A percentile compares a stretch with the other conserved stretches of the same genome.
These are phyloP conservation scores for Helicocarpus griseus DNA, from an alignment of 2,329 filamentous ascomycete species.

Conservation along the genomic window DNA sequence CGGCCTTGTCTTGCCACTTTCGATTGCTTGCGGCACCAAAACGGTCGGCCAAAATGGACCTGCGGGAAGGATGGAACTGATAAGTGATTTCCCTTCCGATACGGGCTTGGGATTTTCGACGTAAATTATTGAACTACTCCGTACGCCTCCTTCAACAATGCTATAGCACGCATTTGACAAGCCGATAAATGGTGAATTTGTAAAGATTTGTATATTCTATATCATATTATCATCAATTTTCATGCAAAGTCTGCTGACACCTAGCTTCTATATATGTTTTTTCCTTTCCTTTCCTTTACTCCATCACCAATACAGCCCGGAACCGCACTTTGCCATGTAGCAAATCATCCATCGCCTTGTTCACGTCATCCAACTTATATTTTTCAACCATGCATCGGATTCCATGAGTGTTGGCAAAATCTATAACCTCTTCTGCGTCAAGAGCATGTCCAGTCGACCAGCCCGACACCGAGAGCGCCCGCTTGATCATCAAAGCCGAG, in stretches of 20 bases:
- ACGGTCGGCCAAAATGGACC: too few species aligned
- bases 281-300: slow-evolving; percentile 5
- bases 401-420: slow-evolving; percentile 37
- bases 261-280: not conserved
- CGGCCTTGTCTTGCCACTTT: too few species aligned
- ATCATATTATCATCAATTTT: not conserved
- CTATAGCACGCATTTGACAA: too few species aligned
- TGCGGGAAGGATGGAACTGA: too few species aligned
- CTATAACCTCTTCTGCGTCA: slow-evolving; percentile 45
- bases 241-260: not conserved
- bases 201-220: too few species aligned
- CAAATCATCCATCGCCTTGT: slow-evolving; percentile 43
- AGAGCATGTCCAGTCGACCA: slow-evolving; percentile 46
- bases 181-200: too few species aligned
- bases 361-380: slow-evolving; percentile 42
- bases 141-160: too few species aligned
- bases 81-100: too few species aligned
- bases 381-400: slow-evolving; percentile 45
- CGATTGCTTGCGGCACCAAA: too few species aligned
- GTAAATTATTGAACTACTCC: too few species aligned
- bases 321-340: slow-evolving; percentile 41
- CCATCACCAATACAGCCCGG: slow-evolving; percentile 42
- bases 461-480: slow-evolving; percentile 39
- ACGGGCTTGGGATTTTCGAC: too few species aligned
- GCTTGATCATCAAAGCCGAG: slow-evolving; percentile 23